Percentiles rank a stretch among this genome's conserved stretches.
phyloP scores from a whole-genome alignment of 345 rosid species.

The Corchorus olitorius region DNA sequence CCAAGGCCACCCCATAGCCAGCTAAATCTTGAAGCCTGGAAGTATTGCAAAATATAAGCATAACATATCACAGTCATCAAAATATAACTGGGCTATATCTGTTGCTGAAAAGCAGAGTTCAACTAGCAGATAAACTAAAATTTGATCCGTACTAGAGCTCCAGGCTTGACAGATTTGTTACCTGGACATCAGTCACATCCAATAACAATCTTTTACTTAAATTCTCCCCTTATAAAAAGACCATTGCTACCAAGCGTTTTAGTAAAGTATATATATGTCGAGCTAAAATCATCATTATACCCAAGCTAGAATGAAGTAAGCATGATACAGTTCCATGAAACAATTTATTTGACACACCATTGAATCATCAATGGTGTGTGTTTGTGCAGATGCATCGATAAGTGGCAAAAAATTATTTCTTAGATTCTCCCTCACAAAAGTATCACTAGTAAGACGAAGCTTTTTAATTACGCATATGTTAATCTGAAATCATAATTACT shows the following conservation, averaged over 20 bases:
- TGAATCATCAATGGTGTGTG: no score
- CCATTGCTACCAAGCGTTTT: not conserved
- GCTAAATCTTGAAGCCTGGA: constrained; percentile 88
- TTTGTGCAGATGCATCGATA: no score
- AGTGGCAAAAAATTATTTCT: no score
- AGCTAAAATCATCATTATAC: not conserved
- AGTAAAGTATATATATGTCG: not conserved
- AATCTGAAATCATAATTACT: no score
- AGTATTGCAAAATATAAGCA: constrained; percentile 21
- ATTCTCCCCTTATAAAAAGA: not conserved
- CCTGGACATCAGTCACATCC: not conserved
- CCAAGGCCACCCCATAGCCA: constrained; percentile 83
- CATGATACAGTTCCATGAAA: not conserved
- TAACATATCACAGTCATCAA: constrained; percentile 13
- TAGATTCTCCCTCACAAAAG: no score
- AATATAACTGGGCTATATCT: not conserved
- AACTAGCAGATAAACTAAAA: not conserved
- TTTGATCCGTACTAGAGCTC: not conserved
- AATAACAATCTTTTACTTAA: not conserved
- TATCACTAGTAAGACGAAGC: no score
- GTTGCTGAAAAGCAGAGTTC: not conserved
- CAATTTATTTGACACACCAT: not conserved
- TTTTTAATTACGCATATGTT: no score
- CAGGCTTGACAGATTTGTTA: not conserved
- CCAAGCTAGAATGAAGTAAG: not conserved